Conservation (phyloP, 2,329 filamentous ascomycete genomes). For the Penicillium psychrosexuale region DNA sequence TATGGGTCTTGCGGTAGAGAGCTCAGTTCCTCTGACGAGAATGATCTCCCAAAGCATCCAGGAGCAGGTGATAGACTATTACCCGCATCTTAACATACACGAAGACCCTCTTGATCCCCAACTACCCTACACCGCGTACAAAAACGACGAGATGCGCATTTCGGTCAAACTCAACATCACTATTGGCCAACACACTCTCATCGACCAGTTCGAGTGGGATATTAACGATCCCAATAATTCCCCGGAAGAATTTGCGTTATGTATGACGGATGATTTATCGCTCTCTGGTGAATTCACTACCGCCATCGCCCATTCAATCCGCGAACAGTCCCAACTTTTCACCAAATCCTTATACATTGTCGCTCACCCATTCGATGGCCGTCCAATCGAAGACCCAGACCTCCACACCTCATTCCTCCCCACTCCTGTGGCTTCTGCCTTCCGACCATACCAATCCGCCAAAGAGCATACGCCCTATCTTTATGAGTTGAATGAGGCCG, state of each 20-base stretch:
- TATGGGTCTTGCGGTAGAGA: constrained; percentile 68
- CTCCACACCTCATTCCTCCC: constrained; percentile 80
- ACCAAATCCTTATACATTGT: constrained; percentile 89
- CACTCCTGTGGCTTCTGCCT: constrained; percentile 76
- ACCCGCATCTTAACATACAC: constrained; percentile 83
- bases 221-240: constrained; percentile 94
- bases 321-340: constrained; percentile 92
- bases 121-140: constrained; percentile 87
- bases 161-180: constrained; percentile 96
- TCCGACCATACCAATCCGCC: constrained; percentile 85
- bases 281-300: constrained; percentile 95
- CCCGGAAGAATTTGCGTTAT: constrained; percentile 86
- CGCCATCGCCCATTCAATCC: constrained; percentile 94
- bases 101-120: constrained; percentile 88
- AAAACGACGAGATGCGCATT: constrained; percentile 98
- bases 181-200: constrained; percentile 86
- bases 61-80: constrained; percentile 90
- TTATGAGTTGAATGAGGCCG: constrained; percentile 87
- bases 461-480: constrained; percentile 93
- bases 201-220: constrained; percentile 99
- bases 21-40: constrained; percentile 54
- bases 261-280: constrained; percentile 85
- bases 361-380: constrained; percentile 90
- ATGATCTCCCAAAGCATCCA: constrained; percentile 69
- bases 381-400: constrained; percentile 88